Conservation (phyloP, 345 rosid genomes). For the Passiflora organensis region DNA sequence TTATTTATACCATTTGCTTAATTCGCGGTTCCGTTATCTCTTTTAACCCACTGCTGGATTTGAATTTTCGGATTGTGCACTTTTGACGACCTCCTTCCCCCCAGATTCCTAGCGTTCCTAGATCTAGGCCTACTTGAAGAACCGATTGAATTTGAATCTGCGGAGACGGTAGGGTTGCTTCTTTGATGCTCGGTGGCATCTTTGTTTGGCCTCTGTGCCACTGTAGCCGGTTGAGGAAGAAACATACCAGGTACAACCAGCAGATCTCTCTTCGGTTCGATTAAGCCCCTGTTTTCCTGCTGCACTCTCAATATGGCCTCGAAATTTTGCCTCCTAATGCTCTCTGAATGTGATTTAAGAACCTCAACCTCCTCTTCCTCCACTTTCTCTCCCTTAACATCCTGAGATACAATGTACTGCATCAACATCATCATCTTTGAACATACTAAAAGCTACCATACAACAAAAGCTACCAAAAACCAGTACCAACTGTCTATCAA, state of each 20-base stretch:
- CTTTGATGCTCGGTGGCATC: constrained; percentile 36
- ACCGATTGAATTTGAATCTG: constrained; percentile 27
- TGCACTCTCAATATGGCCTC: constrained; percentile 54
- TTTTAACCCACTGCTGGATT: constrained; percentile 42
- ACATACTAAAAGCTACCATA: neutral
- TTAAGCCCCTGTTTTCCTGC: constrained; percentile 58
- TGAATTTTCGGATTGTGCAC: constrained; percentile 28
- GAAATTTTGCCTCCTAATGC: constrained; percentile 54
- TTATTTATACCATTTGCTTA: constrained; percentile 11
- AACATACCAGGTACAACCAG: constrained; percentile 69
- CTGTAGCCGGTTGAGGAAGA: constrained; percentile 43
- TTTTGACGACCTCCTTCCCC: constrained; percentile 25
- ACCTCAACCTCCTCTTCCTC: constrained; percentile 25
- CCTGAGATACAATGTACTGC: constrained; percentile 30
- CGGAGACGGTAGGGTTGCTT: constrained; percentile 18
- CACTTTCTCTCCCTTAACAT: constrained; percentile 19
- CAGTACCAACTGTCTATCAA: too few relatives aligned
- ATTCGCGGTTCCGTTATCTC: constrained; percentile 21
- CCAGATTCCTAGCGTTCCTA: constrained; percentile 20
- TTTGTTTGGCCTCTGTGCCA: constrained; percentile 13
- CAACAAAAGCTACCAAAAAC: too few relatives aligned
- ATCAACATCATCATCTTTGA: neutral
- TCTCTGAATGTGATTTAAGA: constrained; percentile 56
- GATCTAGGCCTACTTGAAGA: constrained; percentile 31
- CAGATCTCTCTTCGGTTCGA: constrained; percentile 51